Evolutionary conservation across 2,329 filamentous ascomycete genomes (phyloP).

Genomic region (Aspergillus caelatus): DNA sequence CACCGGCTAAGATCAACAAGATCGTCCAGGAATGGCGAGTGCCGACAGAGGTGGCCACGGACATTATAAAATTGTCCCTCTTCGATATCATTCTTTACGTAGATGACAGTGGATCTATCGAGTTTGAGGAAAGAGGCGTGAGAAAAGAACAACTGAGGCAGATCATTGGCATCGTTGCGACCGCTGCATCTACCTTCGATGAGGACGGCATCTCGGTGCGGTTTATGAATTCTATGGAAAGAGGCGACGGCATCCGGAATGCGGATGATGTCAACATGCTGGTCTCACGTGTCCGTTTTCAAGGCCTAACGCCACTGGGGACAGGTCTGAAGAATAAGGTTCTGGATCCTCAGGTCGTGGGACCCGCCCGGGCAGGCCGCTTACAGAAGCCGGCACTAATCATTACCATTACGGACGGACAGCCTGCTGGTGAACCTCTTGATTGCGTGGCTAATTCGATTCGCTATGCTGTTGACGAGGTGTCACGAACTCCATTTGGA

Average conservation of each 20-base stretch:
- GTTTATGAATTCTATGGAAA: conserved; percentile 67
- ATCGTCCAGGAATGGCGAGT: conserved; percentile 61
- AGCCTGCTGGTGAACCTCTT: conserved; percentile 64
- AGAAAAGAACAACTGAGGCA: conserved; percentile 68
- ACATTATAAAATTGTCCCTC: conserved; percentile 64
- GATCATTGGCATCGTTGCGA: conserved; percentile 65
- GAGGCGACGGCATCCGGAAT: conserved; percentile 58
- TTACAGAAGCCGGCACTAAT: conserved; percentile 67
- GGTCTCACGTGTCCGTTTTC: conserved; percentile 62
- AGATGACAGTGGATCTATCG: conserved; percentile 71
- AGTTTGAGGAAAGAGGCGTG: conserved; percentile 67
- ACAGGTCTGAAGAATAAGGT: conserved; percentile 65
- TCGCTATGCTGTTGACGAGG: conserved; percentile 55
- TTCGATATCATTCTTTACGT: conserved; percentile 67
- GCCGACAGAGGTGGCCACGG: conserved; percentile 62
- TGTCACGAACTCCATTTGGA: conserved; percentile 56
- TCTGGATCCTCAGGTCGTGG: conserved; percentile 62
- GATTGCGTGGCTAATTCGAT: conserved; percentile 62
- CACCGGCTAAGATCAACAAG: conserved; percentile 53
- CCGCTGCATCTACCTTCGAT: conserved; percentile 69
- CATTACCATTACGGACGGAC: conserved; percentile 68
- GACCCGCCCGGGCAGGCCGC: conserved; percentile 54
- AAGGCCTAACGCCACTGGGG: conserved; percentile 68
- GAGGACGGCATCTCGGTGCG: conserved; percentile 68
- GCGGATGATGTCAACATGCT: conserved; percentile 62